Evolutionary conservation across 441 rosid species (phyloP).

Genomic region (Theobroma grandiflorum): DNA sequence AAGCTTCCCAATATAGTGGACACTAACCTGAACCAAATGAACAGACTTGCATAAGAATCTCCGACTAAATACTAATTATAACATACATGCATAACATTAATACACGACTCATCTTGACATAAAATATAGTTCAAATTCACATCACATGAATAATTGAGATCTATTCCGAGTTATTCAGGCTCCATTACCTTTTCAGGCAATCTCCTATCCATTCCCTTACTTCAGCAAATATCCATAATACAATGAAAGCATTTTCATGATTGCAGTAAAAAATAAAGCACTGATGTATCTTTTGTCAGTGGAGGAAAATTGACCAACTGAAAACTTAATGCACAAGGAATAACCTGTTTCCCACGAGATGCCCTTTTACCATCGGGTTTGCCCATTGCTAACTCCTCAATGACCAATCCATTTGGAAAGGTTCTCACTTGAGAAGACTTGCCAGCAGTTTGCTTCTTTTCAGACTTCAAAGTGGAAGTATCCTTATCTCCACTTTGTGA

Average conservation of each 20-base stretch:
- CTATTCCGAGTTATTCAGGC: not conserved
- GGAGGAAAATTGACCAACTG: not conserved
- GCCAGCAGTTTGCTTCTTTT: conserved; percentile 41
- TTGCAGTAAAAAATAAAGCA: not conserved
- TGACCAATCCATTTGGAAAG: conserved; percentile 79
- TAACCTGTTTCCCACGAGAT: conserved; percentile 78
- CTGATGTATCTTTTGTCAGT: not conserved
- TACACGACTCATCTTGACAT: not conserved
- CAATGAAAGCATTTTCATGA: not conserved
- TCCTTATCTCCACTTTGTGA: conserved; percentile 41
- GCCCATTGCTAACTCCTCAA: conserved; percentile 87
- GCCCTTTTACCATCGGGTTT: conserved; percentile 91
- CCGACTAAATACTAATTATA: not conserved
- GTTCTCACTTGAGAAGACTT: conserved; percentile 74
- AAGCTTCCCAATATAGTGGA: conserved; percentile 87
- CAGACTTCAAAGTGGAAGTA: conserved; percentile 40
- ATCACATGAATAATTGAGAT: not conserved
- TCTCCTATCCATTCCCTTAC: not conserved
- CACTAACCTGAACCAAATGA: conserved; percentile 67
- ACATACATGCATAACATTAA: not conserved
- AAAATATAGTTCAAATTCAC: not conserved
- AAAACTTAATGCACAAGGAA: not conserved
- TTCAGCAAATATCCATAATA: not conserved
- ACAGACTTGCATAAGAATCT: not conserved
- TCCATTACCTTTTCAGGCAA: conserved; percentile 2